A percentile compares a stretch with the other conserved stretches of the same genome.
These are phyloP conservation scores for Zygosaccharomyces sapae DNA, from an alignment of 1,139 yeast species.

Conservation along the genomic window DNA sequence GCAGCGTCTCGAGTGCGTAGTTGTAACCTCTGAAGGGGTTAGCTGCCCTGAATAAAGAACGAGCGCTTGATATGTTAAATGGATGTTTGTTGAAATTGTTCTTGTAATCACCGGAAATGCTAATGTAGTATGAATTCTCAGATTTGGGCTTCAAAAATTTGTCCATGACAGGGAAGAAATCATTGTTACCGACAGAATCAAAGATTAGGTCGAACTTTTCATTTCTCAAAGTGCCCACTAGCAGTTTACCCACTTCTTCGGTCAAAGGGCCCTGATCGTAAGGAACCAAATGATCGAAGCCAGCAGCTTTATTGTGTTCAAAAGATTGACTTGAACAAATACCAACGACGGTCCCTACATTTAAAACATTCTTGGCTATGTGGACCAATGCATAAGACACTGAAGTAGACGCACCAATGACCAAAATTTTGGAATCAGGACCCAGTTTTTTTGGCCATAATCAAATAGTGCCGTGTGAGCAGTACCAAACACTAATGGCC, in stretches of 20 bases:
- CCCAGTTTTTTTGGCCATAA: constrained; percentile 21
- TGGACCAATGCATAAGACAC: constrained; percentile 30
- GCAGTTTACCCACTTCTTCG: constrained; percentile 35
- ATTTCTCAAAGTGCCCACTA: constrained; percentile 32
- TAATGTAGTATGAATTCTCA: constrained; percentile 44
- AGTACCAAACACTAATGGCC: constrained; percentile 34
- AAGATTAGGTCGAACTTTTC: constrained; percentile 46
- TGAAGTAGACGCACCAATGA: constrained; percentile 36
- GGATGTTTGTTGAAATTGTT: constrained; percentile 25
- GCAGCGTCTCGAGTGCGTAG: constrained; percentile 32
- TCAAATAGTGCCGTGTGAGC: constrained; percentile 24
- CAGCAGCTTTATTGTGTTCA: constrained; percentile 43
- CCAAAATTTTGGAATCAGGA: constrained; percentile 27
- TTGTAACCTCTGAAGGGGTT: constrained; percentile 43
- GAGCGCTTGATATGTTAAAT: constrained; percentile 13
- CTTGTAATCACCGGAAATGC: constrained; percentile 49
- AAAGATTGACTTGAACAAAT: constrained; percentile 44
- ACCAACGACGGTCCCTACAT: constrained; percentile 38
- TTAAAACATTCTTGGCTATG: constrained; percentile 30
- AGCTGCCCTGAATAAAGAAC: constrained; percentile 60
- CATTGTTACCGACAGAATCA: constrained; percentile 46
- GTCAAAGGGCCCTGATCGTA: constrained; percentile 42
- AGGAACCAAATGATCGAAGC: constrained; percentile 52
- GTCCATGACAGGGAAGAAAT: constrained; percentile 38
- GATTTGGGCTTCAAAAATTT: constrained; percentile 41